Evolutionary conservation across 2,329 filamentous ascomycete genomes (phyloP).

Genomic region (Ploettnerulaceae sp.): DNA sequence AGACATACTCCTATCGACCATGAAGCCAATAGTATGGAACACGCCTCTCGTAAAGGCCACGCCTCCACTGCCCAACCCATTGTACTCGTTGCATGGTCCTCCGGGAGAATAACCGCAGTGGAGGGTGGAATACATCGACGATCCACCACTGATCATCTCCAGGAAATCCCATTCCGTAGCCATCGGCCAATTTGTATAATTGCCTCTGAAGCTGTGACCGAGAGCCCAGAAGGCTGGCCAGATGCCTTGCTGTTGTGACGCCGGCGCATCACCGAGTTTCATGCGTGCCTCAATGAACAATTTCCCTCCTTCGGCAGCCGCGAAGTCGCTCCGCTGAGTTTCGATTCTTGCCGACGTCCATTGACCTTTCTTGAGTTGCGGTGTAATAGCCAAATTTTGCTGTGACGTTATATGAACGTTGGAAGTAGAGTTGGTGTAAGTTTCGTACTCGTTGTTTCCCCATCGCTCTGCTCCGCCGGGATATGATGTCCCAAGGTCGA

Average conservation of each 20-base stretch:
- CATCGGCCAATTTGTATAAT: slow-evolving; percentile 40
- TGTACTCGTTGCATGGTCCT: slow-evolving; percentile 41
- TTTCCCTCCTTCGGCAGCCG: slow-evolving; percentile 33
- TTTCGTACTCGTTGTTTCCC: slow-evolving; percentile 46
- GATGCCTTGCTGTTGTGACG: slow-evolving; percentile 36
- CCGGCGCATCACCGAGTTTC: slow-evolving; percentile 34
- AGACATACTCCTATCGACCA: slow-evolving; percentile 33
- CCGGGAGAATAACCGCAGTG: slow-evolving; percentile 40
- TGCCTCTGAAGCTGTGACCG: slow-evolving; percentile 37
- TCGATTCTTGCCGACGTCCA: slow-evolving; percentile 46
- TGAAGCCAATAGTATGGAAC: slow-evolving; percentile 35
- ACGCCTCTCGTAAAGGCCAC: slow-evolving; percentile 27
- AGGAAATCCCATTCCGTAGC: slow-evolving; percentile 44
- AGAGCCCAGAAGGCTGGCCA: slow-evolving; percentile 47
- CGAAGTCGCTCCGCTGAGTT: slow-evolving; percentile 36
- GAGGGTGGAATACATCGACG: slow-evolving; percentile 35
- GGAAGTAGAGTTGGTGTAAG: slow-evolving; percentile 40
- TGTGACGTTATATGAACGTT: slow-evolving; percentile 40
- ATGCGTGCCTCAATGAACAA: slow-evolving; percentile 39
- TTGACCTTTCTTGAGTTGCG: slow-evolving; percentile 25
- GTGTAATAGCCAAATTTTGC: slow-evolving; percentile 38
- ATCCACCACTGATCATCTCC: slow-evolving; percentile 40
- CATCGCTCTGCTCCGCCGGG: slow-evolving; percentile 42
- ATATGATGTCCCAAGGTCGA: slow-evolving; percentile 43
- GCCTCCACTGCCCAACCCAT: slow-evolving; percentile 32